Evolutionary conservation across 768 basidiomycete genomes (phyloP).

Genomic region (Tulasnella sp.): DNA sequence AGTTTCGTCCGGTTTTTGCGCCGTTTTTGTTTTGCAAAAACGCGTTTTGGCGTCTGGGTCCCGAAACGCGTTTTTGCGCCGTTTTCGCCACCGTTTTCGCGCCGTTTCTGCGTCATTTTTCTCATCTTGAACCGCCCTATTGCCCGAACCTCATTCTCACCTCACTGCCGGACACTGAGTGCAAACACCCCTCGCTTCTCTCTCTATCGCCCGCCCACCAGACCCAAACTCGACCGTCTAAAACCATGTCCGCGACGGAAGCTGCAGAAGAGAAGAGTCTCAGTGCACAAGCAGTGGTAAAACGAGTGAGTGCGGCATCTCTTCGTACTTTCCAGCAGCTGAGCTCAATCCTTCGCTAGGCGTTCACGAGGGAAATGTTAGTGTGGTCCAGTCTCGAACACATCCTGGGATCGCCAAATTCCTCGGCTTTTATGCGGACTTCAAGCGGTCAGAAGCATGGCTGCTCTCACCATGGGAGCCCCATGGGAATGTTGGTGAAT

Average conservation of each 20-base stretch:
- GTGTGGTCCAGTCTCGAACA: neutral
- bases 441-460: neutral
- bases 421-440: neutral
- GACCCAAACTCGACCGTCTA: neutral
- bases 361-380: neutral
- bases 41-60: too few relatives aligned
- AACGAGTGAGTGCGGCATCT: neutral
- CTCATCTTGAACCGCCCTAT: too few relatives aligned
- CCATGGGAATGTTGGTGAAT: neutral
- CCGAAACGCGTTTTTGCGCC: too few relatives aligned
- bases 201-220: too few relatives aligned
- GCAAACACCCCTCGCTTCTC: neutral
- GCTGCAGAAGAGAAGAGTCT: neutral
- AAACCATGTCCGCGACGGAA: neutral
- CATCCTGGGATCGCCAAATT: neutral
- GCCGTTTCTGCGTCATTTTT: too few relatives aligned
- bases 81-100: too few relatives aligned
- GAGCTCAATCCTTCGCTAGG: neutral
- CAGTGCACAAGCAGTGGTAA: neutral
- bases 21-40: too few relatives aligned
- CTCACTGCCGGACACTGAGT: too few relatives aligned
- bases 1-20: too few relatives aligned
- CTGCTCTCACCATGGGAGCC: neutral
- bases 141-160: too few relatives aligned
- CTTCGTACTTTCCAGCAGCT: neutral